Evolutionary conservation across 2,329 filamentous ascomycete species (phyloP), one percentile per base, ranked within the genome.

Genomic region (Cadophora luteo-olivacea): DNA sequence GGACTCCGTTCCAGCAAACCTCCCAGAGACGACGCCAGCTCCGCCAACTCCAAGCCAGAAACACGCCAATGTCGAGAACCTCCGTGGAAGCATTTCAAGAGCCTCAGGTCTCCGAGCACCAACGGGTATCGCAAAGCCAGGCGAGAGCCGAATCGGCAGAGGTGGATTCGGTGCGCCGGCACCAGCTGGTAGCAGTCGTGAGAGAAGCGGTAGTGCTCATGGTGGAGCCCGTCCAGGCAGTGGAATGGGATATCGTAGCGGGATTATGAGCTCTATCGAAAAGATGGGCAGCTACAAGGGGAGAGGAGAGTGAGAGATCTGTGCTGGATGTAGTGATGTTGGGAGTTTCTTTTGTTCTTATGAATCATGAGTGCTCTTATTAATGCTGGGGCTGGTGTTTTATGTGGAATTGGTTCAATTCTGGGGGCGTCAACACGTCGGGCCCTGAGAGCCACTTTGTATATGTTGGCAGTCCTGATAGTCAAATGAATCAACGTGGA

Each of bases 231-330:
- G 75, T 64, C 75, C 75, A 1, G 73, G 72, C 3, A 78, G 75
- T 69, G 77, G 77, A 24, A 24, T 81, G 69, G 81, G 81, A 9
- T 76, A 79, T 71, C 80, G 92, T 75, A 92, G 91, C 76, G 89
- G 91, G 67, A 91, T 96, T 76, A 90, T 97, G 90, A 91, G 86
- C 74, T 93, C 91, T 22, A 96, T 97, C 78, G 93, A 97, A 83
- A 89, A 90, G 80, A 97, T 97, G 93, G 93, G 93, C 11, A 89
- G 84, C 74, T 84, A 88, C 73, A 77, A 75, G 66, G 75, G 77
- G 33, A 64, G 76, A 63, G 74, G 71, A 22, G 74, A 75, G 60
- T 69, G 36, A 61, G 61, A 62, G 49, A 36, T 48, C 36, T 54
- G 16, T 4, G 36, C 29, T 16, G 33, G 19, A 19, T 5, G 16